Evolutionary conservation across 2,329 filamentous ascomycete species (phyloP), one percentile per base, ranked within the genome.

Genomic region (Tolypocladium capitatum): DNA sequence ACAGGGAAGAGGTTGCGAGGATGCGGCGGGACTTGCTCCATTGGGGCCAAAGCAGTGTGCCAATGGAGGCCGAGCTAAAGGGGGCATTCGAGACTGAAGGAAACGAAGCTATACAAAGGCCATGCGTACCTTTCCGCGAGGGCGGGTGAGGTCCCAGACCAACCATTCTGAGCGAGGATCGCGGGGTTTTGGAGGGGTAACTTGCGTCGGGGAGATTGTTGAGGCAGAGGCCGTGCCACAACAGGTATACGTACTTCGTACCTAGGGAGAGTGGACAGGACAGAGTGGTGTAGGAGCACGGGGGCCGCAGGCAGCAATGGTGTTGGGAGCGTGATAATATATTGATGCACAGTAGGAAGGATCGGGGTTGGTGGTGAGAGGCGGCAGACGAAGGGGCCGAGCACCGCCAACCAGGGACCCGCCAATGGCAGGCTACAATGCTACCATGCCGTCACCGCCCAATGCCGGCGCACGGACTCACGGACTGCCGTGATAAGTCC

Each of bases 81-180:
- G 27, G 5, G 4, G 27, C 8, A 34, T 10, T 24, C 11, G 30
- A 44, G 40, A 24, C 20, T 32, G 18, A 27, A 30, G n/a, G 14
- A 43, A 40, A 36, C 21, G 36, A 46, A 45, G 40, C 21, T 45
- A 30, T 30, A 42, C 38, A 13, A 24, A 11, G 9, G 11, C 14
- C 24, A 28, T n/a, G 9, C 38, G 8, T 77, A 85, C 85, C 85
- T 77, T 85, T 87, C 56, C 71, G 68, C 58, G 68, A 70, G 57
- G 70, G 70, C 61, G 66, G 69, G 61, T 70, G 68, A 58, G 71
- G 70, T 63, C 71, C 71, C 52, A 74, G 63, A 54, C 70, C 70
- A 57, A 74, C 71, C 71, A 74, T 74, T 60, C 64, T 72, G 63
- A 53, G 53, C 45, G 58, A 48, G 50, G 55, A 56, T 62, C 54